phyloP scores from a whole-genome alignment of 73 alveolate genomes.

The Tetrahymena elliotti region DNA sequence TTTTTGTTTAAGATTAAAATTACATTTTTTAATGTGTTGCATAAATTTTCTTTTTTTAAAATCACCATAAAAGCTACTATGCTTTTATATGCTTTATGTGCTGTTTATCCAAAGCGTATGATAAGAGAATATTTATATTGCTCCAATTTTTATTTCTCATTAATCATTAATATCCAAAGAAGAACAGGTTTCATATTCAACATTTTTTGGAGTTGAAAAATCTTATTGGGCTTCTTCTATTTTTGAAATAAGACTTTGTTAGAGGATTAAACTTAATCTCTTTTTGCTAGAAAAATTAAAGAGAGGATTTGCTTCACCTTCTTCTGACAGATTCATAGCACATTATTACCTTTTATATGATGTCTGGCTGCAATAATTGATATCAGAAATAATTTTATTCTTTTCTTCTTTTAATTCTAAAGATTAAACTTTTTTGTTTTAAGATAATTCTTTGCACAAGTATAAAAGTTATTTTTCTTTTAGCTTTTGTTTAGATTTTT shows the following conservation, averaged over 20 bases:
- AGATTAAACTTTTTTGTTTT: background rate
- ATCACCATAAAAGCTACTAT: background rate
- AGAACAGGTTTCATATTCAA: background rate
- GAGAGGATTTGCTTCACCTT: background rate
- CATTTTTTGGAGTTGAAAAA: background rate
- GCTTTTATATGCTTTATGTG: background rate
- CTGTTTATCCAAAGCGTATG: too few species aligned
- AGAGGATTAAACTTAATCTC: background rate
- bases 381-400: background rate
- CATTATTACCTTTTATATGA: background rate
- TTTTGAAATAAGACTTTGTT: background rate
- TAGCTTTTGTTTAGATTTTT: background rate
- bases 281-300: background rate
- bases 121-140: too few species aligned
- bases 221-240: background rate
- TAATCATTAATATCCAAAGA: background rate
- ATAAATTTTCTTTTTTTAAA: too few species aligned
- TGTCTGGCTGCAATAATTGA: background rate
- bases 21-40: background rate
- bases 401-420: background rate
- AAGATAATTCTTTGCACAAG: background rate
- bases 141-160: background rate
- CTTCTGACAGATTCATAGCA: background rate
- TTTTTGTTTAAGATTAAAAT: background rate
- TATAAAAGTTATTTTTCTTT: background rate